These are phyloP conservation scores for Chlorella variabilis DNA, from an alignment of 163 green algal genomes.

Conservation along the genomic window DNA sequence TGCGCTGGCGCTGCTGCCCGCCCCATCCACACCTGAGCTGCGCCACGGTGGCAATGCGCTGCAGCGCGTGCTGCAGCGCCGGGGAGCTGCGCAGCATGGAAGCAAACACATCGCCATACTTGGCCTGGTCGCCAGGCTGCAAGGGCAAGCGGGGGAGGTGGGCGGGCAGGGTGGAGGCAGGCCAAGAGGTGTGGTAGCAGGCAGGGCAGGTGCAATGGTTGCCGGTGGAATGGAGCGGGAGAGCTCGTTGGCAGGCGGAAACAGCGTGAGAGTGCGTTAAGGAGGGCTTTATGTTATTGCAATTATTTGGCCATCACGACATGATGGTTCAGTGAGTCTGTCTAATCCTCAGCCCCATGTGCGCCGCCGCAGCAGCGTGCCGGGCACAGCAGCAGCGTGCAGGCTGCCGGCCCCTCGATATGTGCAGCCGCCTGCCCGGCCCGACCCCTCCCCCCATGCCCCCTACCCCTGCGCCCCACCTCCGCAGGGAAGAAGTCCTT, in stretches of 20 bases:
- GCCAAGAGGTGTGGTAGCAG: slow-evolving; percentile 40
- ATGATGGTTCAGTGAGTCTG: slow-evolving; percentile 4
- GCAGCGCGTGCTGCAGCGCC: slow-evolving; percentile 71
- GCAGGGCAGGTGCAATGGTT: too few relatives aligned
- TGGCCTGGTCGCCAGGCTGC: slow-evolving; percentile 7
- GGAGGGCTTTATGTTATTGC: neutral
- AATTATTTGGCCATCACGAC: slow-evolving; percentile 1
- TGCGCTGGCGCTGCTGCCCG: too few relatives aligned
- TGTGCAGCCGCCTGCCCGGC: too few relatives aligned
- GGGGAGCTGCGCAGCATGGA: slow-evolving; percentile 60
- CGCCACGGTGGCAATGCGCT: slow-evolving; percentile 83
- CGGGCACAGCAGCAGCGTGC: neutral
- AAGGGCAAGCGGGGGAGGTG: neutral
- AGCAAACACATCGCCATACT: slow-evolving; percentile 42
- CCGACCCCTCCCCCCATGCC: too few relatives aligned
- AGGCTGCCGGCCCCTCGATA: too few relatives aligned
- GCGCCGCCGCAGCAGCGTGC: neutral
- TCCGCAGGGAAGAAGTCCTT: slow-evolving; percentile 55
- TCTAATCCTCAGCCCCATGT: neutral
- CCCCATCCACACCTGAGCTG: slow-evolving; percentile 69
- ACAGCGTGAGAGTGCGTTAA: neutral
- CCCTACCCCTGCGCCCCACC: too few relatives aligned
- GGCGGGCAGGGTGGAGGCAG: too few relatives aligned
- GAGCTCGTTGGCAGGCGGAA: neutral
- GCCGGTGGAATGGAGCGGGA: neutral